Percentiles rank a stretch among this genome's conserved stretches.
Evolutionary conservation across 805 yeast genomes (phyloP).

Genomic region (Candida endomychidarum): DNA sequence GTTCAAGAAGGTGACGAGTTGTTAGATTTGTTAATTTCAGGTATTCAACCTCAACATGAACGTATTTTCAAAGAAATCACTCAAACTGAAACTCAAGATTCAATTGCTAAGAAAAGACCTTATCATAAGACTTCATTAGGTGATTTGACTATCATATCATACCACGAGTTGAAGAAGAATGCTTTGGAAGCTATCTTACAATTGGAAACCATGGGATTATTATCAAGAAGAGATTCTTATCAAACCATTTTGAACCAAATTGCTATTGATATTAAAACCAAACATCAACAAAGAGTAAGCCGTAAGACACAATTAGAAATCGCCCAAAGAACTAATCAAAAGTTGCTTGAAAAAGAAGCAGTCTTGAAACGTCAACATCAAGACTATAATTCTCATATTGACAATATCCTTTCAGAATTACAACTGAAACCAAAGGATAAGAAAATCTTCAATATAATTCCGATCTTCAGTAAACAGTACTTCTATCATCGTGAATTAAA

Average conservation of each 20-base stretch:
- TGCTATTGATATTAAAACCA: conserved; percentile 69
- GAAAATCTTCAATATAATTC: conserved; percentile 48
- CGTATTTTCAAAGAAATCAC: conserved; percentile 56
- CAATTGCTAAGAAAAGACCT: conserved; percentile 40
- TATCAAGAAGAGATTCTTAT: conserved; percentile 67
- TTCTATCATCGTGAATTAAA: conserved; percentile 72
- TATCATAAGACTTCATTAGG: conserved; percentile 49
- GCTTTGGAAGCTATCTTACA: conserved; percentile 76
- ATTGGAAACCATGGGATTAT: conserved; percentile 64
- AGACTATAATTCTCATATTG: conserved; percentile 50
- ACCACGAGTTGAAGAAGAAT: conserved; percentile 73
- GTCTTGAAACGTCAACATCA: conserved; percentile 44
- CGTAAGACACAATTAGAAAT: conserved; percentile 42
- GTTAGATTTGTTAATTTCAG: conserved; percentile 65
- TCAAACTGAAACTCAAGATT: conserved; percentile 38
- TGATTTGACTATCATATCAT: conserved; percentile 50
- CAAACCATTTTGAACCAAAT: conserved; percentile 81
- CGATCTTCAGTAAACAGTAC: conserved; percentile 69
- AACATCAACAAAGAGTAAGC: conserved; percentile 43
- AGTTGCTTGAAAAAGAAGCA: conserved; percentile 45
- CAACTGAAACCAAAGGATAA: conserved; percentile 48
- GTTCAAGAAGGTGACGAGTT: conserved; percentile 74
- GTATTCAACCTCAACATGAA: conserved; percentile 72
- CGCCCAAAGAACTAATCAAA: conserved; percentile 42
- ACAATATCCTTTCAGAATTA: conserved; percentile 40